These are phyloP conservation scores for Daldinia vernicosa DNA, from an alignment of 495 filamentous ascomycete genomes.

Conservation along the genomic window DNA sequence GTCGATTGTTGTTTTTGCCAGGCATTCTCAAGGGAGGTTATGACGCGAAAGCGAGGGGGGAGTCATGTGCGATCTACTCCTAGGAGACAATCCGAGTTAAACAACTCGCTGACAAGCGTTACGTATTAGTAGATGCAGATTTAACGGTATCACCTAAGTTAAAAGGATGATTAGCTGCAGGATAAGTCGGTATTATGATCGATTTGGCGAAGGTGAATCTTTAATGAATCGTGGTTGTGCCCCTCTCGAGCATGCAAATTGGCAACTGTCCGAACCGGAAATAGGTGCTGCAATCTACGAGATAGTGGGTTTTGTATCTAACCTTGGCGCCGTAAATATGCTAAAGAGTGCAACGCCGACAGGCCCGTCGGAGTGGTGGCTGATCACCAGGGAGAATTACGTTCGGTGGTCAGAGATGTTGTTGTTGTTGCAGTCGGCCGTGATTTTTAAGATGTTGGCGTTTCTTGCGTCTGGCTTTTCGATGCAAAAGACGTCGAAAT, in stretches of 20 bases:
- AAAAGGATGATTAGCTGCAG: neutral
- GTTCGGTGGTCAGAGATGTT: conserved; percentile 20
- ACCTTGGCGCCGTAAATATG: conserved; percentile 5
- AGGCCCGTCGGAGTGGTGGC: conserved; percentile 7
- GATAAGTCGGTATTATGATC: neutral
- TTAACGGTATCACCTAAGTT: conserved; percentile 6
- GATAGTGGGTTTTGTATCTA: conserved; percentile 5
- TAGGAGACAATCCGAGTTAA: conserved; percentile 22
- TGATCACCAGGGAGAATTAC: conserved; percentile 15
- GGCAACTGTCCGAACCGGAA: conserved; percentile 30
- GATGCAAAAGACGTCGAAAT: conserved; percentile 27
- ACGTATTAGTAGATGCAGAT: conserved; percentile 5
- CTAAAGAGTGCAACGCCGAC: neutral
- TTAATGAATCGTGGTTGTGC: conserved; percentile 17
- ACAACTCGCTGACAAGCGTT: conserved; percentile 11
- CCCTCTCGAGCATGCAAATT: conserved; percentile 35
- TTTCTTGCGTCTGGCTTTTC: conserved; percentile 32
- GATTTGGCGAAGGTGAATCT: conserved; percentile 16
- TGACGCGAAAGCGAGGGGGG: conserved; percentile 39
- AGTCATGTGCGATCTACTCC: conserved; percentile 45
- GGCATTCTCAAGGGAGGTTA: conserved; percentile 58
- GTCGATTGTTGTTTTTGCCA: conserved; percentile 55
- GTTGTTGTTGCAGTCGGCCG: conserved; percentile 11
- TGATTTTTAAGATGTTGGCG: conserved; percentile 26
- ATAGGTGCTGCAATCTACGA: conserved; percentile 21